Base-by-base conservation (phyloP, 2,329 filamentous ascomycete genomes). In the Ophiocordyceps robertsii region DNA sequence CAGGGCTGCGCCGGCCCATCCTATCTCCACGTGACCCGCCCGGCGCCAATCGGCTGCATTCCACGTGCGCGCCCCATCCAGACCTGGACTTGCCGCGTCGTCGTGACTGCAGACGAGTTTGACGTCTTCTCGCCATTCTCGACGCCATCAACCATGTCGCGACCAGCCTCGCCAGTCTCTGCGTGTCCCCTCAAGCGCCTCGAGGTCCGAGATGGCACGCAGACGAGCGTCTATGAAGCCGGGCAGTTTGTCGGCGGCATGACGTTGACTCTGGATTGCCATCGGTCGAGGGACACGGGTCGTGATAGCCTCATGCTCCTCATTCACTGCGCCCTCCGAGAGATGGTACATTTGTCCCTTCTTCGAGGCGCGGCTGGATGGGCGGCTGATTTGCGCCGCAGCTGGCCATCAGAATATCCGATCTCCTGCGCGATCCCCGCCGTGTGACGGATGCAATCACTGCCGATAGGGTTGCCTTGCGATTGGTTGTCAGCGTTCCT, bases 331-430 rank as follows among this genome's bases (percentile, higher is more conserved):
- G 55, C 49, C 8, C 30, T 40, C 3, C 49, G 48, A 3, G 47
- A 48, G 40, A 40, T 59, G 47, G 59, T 61, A 48, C n/a, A 47
- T 16, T 24, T 24, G 14, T 9, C 35, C 8, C 17, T n/a, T 16
- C 8, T 16, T 9, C 24, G 14, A 16, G 9, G 17, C 5, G 9
- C 17, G 12, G 6, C 6, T 21, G 27, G n/a, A 37, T 7, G 4
- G 14, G 17, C 19, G 31, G 27, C 37, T 44, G 35, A 40, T 21
- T 14, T n/a, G 16, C 16, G 21, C 29, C 5, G 8, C 37, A 61
- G 59, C 42, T 61, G 19, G 58, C 55, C 4, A 47, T 61, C 24
- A 49, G 51, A 21, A 50, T 61, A n/a, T 48, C 44, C 10, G 55
- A 61, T 40, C 47, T 57, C 4, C 33, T 50, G 14, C 46, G 45